phyloP scores from a whole-genome alignment of 768 basidiomycete genomes.

The Lentinula boryana region DNA sequence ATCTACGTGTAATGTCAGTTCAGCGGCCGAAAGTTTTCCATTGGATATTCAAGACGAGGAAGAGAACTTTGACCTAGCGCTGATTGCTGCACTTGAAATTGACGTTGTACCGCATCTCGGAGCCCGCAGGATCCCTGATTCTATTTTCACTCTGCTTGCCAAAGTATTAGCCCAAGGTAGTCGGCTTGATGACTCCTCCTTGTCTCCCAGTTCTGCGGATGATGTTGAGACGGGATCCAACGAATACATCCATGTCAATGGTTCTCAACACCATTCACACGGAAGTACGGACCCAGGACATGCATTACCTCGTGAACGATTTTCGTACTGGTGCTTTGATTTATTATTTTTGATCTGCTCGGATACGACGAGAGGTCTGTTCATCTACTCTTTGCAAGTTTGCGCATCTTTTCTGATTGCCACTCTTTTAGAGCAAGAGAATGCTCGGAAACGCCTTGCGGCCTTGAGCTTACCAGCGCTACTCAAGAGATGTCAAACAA shows the following conservation, averaged over 20 bases:
- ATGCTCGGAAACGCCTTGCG: conserved; percentile 61
- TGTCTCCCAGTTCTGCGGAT: background rate
- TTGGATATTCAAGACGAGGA: conserved; percentile 67
- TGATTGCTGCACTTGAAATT: conserved; percentile 74
- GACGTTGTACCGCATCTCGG: conserved; percentile 78
- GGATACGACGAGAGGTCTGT: conserved; percentile 49
- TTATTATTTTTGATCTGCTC: conserved; percentile 79
- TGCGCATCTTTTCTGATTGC: background rate
- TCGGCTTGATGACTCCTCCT: conserved; percentile 41
- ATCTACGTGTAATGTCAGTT: conserved; percentile 30
- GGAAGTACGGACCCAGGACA: conserved; percentile 58
- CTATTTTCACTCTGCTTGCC: conserved; percentile 60
- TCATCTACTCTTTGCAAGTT: background rate
- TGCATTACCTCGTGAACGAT: conserved; percentile 70
- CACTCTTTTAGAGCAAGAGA: conserved; percentile 46
- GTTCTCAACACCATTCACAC: conserved; percentile 28
- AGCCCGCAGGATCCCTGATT: conserved; percentile 60
- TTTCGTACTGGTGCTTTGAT: conserved; percentile 92
- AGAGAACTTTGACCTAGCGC: conserved; percentile 79
- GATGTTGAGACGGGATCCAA: conserved; percentile 7
- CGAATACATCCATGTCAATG: conserved; percentile 30
- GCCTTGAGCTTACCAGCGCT: conserved; percentile 66
- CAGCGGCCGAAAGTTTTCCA: conserved; percentile 47
- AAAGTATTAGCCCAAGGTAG: conserved; percentile 73
- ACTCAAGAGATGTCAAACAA: conserved; percentile 66